Conservation (phyloP, 179 eudicot genomes). For the Drosera spatulata region DNA sequence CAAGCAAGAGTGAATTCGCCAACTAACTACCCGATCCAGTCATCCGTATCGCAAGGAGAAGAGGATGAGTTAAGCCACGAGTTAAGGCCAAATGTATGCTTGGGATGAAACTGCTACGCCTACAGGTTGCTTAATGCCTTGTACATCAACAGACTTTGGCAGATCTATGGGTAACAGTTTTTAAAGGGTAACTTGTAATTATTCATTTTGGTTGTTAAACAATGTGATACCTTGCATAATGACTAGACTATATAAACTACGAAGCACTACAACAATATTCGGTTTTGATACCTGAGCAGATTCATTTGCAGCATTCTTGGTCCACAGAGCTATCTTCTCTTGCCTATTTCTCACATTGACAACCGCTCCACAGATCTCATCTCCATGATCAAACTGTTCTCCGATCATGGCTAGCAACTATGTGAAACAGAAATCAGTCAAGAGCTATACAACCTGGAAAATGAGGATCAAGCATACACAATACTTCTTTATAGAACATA, state of each 20-base stretch:
- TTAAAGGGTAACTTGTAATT: too few species aligned
- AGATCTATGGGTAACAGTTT: too few species aligned
- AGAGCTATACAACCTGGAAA: background rate
- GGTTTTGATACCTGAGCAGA: slow-evolving; percentile 63
- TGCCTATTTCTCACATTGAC: slow-evolving; percentile 66
- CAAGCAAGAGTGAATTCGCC: too few species aligned
- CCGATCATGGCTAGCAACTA: slow-evolving; percentile 97
- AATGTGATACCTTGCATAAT: too few species aligned
- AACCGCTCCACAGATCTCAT: slow-evolving; percentile 98
- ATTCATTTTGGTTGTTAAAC: too few species aligned
- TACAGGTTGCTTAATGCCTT: too few species aligned
- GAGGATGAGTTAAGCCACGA: too few species aligned
- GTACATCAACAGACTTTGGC: too few species aligned
- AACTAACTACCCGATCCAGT: too few species aligned
- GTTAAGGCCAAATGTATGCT: too few species aligned
- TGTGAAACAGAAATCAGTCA: slow-evolving; percentile 4
- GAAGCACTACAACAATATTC: background rate
- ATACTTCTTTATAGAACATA: slow-evolving; percentile 14
- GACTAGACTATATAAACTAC: background rate
- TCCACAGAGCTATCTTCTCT: slow-evolving; percentile 76
- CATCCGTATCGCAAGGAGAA: too few species aligned
- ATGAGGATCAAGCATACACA: background rate
- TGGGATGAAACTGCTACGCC: too few species aligned
- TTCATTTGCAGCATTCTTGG: slow-evolving; percentile 93
- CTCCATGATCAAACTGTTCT: slow-evolving; percentile 96